Evolutionary conservation across 192 early-diverging fungal species (phyloP), one percentile per base, ranked within the genome.

Genomic region (Backusella liffmaniae): DNA sequence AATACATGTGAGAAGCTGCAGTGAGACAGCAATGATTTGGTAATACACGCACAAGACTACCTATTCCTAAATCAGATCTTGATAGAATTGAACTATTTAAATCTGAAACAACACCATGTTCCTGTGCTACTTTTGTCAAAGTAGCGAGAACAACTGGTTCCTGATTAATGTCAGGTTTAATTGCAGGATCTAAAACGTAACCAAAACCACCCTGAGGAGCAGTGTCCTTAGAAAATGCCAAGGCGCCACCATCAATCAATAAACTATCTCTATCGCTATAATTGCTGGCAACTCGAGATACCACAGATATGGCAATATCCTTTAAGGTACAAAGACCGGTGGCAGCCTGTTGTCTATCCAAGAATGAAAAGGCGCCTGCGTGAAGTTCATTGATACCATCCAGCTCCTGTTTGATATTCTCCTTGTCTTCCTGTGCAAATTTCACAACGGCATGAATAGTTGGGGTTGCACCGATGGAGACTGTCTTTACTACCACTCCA

Each of bases 21-120:
- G 80, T 73, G 18, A 82, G 65, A 35, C 80, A 82, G n/a, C 76
- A 77, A 56, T 82, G 80, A 29, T 82, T 82, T 16, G 80, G 80
- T 13, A 74, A 42, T 46, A 77, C 67, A 12, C 70, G 67, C 36
- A 77, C 35, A 1, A 82, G 69, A 32, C 66, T 70, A 16, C 80
- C 80, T 16, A 79, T 49, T 15, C 37, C 35, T 21, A 69, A 69
- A 12, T 69, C 67, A 26, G 67, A 23, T 39, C 67, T 69, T 74
- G 21, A 74, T 46, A 62, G 26, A 18, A 59, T 66, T 10, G 70
- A 69, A 72, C 9, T 53, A 42, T 49, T 53, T 36, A 74, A 18
- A 41, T 78, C 73, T 26, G 67, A 66, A n/a, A 82, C 65, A 76
- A 81, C 72, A 30, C 80, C 77, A 70, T 82, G 80, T 44, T 82